A percentile compares a stretch with the other conserved stretches of the same genome.
phyloP scores from a whole-genome alignment of 805 yeast species.

The Candida pseudofarinosa region DNA sequence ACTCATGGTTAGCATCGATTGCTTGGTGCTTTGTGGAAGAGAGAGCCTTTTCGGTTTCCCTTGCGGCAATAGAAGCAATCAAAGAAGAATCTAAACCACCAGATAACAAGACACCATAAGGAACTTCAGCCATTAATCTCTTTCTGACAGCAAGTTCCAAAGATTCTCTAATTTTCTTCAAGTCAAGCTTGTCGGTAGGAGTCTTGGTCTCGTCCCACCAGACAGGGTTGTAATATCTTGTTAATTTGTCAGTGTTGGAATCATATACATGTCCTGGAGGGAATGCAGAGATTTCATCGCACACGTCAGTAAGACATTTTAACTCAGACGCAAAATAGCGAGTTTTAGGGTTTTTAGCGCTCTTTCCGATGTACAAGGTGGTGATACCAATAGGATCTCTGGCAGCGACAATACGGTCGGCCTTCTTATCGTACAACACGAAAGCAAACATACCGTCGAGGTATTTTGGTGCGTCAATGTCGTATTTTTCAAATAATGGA shows the following conservation, averaged over 20 bases:
- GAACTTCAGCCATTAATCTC: constrained; percentile 99
- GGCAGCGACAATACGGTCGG: constrained; percentile 90
- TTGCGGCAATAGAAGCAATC: constrained; percentile 95
- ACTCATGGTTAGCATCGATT: constrained; percentile 59
- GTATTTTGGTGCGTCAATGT: constrained; percentile 82
- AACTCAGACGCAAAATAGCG: constrained; percentile 91
- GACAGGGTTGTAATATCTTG: constrained; percentile 85
- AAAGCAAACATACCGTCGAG: constrained; percentile 99
- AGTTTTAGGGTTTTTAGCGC: constrained; percentile 63
- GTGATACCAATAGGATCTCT: constrained; percentile 98
- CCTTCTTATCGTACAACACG: constrained; percentile 78
- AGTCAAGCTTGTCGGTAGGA: constrained; percentile 77
- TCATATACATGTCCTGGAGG: constrained; percentile 99
- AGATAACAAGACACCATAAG: constrained; percentile 93
- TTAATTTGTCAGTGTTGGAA: constrained; percentile 78
- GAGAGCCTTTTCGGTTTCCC: constrained; percentile 83
- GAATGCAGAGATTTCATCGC: constrained; percentile 90
- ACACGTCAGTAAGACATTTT: constrained; percentile 89
- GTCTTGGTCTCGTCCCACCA: constrained; percentile 88
- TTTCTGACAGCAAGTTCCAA: constrained; percentile 95
- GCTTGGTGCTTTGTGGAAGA: constrained; percentile 42
- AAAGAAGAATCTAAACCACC: constrained; percentile 97
- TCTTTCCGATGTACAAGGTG: constrained; percentile 91
- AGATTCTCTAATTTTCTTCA: constrained; percentile 64
- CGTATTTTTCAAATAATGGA: constrained; percentile 86